Base-by-base conservation (phyloP, 495 filamentous ascomycete species). In the Hyaloscypha hepaticicola region DNA sequence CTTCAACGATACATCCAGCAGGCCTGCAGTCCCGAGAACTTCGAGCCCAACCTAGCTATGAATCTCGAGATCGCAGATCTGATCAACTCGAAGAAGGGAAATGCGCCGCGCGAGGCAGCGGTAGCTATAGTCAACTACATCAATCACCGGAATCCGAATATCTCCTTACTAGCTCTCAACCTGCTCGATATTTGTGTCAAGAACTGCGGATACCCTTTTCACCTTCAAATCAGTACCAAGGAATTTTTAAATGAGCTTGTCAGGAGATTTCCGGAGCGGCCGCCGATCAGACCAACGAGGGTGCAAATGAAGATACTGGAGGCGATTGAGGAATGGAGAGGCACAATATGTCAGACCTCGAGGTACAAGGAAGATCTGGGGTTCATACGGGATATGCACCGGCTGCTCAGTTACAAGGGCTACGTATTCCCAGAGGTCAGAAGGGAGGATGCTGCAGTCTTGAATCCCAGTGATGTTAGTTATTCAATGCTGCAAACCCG, bases 241-340 rank as follows among this genome's bases (percentile, higher is more conserved):
- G 95, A 99, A 70, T 98, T 99, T 72, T 85, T 99, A 62, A 99
- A 98, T 80, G 95, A 99, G 82, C 88, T 99, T 66, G 95, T 99
- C 28, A 88, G 95, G 63, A 84, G 94, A 59, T 99, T 99, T 73
- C 95, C 95, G 63, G 95, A 99, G 77, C 85, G 94, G 31, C 95
- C 95, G 51, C 91, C 94, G 12, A 81, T 93, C 65, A 88, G 95
- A 58, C 84, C 93, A 55, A 89, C 90, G 45, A 83, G 92, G 67
- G 92, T 96, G 53, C 95, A 99, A 79, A 82, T 87, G 74, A 90
- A 90, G 77, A 97, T 98, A 56, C 81, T 99, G 69, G 96, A 97
- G 77, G 88, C 92, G 67, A 97, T 99, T 70, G 95, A 99, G 78
- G 95, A 98, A 86, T 99, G 95, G 95, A 83, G 96, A 73, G 87